Conservation (phyloP, 179 eudicot genomes). For the Camellia oleifera region DNA sequence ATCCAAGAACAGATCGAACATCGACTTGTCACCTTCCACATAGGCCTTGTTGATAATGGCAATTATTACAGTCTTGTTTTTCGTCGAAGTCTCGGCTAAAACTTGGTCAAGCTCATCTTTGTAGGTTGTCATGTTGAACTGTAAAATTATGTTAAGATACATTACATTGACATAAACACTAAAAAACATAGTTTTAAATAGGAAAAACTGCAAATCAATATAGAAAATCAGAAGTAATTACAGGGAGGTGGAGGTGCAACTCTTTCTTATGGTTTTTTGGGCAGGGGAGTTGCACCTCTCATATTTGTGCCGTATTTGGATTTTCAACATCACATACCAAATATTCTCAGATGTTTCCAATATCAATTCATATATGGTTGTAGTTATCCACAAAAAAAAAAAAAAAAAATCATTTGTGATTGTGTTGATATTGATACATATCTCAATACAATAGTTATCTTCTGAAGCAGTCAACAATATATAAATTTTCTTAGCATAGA, state of each 20-base stretch:
- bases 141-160: background rate
- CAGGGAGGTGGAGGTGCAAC: no score
- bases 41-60: constrained; percentile 61
- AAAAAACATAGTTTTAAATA: no score
- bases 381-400: no score
- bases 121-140: constrained; percentile 9
- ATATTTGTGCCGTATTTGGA: background rate
- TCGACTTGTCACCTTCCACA: constrained; percentile 46
- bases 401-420: no score
- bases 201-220: no score
- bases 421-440: no score
- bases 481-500: background rate
- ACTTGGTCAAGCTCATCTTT: constrained; percentile 31
- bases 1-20: constrained; percentile 71
- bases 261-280: no score
- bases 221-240: no score
- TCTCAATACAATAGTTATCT: background rate
- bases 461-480: background rate
- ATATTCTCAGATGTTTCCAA: no score
- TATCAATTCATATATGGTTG: no score
- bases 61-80: constrained; percentile 56
- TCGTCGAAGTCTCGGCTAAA: constrained; percentile 38
- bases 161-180: background rate
- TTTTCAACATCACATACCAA: background rate
- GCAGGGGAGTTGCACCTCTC: no score